Base-by-base conservation (phyloP, 75 land plant genomes). In the Pinus tabuliformis region DNA sequence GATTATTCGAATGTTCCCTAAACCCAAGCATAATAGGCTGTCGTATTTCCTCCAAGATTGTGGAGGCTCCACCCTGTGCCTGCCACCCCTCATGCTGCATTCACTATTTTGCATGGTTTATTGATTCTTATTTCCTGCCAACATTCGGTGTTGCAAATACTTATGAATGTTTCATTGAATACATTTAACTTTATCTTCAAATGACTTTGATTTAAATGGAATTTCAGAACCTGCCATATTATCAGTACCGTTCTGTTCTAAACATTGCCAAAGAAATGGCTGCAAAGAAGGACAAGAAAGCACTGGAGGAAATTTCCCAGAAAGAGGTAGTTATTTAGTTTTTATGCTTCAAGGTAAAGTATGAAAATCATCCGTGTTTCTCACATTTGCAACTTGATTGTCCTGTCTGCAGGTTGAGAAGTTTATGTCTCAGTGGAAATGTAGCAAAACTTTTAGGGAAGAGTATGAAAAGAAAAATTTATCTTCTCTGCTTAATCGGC, bases 401-500 rank as follows among this genome's bases (percentile, higher is more conserved):
- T 6, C 17, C 36, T 56, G 5, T 61, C 30, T 42, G 4, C 42
- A 92, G 94, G 79, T 83, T 12, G 94, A 92, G 74, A 85, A 85
- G 24, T 87, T 86, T 58, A 82, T 87, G 82, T 70, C 82, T 36
- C 75, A 60, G 8, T 92, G 88, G 86, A 88, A 26, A 57, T 78
- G 72, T 39, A 74, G 71, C 13, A 83, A 85, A 76, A 82, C 73
- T 18, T 83, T 82, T 21, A 81, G 92, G 57, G 92, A 85, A 49
- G 94, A 92, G 66, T 92, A 92, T 77, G 81, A 81, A 74, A 90
- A 77, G 76, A 87, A 87, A 76, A 75, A 79, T 73, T 71, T 87
- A 56, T 37, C 59, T 22, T 89, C 89, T 13, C 80, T 89, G 24
- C 83, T 87, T 58, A 82, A 26, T 17, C 78, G 94, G 13, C 83